Evolutionary conservation across 345 rosid species (phyloP).

Genomic region (Rubroshorea leprosula): DNA sequence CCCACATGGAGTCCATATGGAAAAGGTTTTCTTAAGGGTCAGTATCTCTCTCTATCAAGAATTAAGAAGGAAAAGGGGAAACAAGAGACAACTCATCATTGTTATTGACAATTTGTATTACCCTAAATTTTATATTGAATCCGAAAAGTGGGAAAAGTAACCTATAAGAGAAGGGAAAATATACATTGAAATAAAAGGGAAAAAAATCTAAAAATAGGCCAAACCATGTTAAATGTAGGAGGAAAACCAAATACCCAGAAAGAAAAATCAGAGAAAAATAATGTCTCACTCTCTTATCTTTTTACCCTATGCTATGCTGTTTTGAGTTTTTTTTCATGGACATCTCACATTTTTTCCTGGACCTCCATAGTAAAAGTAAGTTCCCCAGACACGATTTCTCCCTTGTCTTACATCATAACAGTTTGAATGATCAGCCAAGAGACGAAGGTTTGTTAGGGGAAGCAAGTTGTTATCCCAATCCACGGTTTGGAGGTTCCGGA

Average conservation of each 20-base stretch:
- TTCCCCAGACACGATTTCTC: constrained; percentile 76
- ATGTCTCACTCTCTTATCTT: not conserved
- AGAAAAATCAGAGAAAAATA: not conserved
- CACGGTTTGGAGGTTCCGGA: constrained; percentile 74
- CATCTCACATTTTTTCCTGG: constrained; percentile 89
- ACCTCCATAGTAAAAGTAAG: constrained; percentile 93
- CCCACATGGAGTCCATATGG: no score
- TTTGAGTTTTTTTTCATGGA: constrained; percentile 37
- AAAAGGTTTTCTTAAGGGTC: not conserved
- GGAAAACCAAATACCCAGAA: not conserved
- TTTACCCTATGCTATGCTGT: constrained; percentile 12
- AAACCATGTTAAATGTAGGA: constrained; percentile 14
- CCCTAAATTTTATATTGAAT: constrained; percentile 26
- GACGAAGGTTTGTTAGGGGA: constrained; percentile 58
- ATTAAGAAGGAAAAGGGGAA: not conserved
- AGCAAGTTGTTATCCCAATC: constrained; percentile 95
- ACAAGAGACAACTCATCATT: constrained; percentile 14
- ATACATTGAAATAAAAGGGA: not conserved
- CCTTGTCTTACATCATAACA: constrained; percentile 93
- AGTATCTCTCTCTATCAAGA: not conserved
- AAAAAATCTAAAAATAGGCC: constrained; percentile 17
- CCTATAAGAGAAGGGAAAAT: constrained; percentile 13
- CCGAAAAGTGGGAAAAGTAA: constrained; percentile 17
- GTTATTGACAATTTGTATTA: constrained; percentile 31
- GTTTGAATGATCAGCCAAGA: constrained; percentile 79